Percentiles rank a stretch among this genome's conserved stretches.
Conservation (phyloP, 1,284 basidiomycete genomes). For the Cystobasidium slooffiae region DNA sequence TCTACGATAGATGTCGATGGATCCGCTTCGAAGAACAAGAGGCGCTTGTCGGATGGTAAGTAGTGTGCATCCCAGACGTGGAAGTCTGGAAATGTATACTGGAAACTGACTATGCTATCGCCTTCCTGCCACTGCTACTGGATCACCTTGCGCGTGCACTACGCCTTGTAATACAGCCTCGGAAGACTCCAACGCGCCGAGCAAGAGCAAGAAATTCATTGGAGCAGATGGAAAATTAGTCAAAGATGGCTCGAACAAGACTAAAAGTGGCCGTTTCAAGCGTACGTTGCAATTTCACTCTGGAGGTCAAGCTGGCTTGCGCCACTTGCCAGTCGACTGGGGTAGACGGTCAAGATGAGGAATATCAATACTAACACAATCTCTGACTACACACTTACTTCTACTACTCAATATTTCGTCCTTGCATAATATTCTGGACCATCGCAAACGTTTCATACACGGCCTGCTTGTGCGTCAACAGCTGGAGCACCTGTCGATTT, state of each 20-base stretch:
- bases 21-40: constrained; percentile 14
- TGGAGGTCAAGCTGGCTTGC: neutral
- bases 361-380: neutral
- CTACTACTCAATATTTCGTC: neutral
- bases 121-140: neutral
- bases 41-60: constrained; percentile 29
- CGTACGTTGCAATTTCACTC: neutral
- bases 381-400: neutral
- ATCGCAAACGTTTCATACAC: neutral
- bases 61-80: neutral
- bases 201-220: constrained; percentile 36
- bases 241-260: constrained; percentile 37
- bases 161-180: constrained; percentile 14
- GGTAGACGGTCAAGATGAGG: neutral
- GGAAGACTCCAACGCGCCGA: constrained; percentile 18
- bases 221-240: constrained; percentile 26
- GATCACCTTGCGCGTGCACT: neutral
- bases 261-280: constrained; percentile 36
- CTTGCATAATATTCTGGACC: neutral
- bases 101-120: neutral
- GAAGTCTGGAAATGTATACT: neutral
- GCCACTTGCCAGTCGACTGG: neutral
- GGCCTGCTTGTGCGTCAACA: neutral
- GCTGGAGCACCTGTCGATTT: constrained; percentile 74
- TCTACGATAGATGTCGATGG: constrained; percentile 33